Conservation (phyloP, 257 asterid genomes). For the Ocimum tenuiflorum region DNA sequence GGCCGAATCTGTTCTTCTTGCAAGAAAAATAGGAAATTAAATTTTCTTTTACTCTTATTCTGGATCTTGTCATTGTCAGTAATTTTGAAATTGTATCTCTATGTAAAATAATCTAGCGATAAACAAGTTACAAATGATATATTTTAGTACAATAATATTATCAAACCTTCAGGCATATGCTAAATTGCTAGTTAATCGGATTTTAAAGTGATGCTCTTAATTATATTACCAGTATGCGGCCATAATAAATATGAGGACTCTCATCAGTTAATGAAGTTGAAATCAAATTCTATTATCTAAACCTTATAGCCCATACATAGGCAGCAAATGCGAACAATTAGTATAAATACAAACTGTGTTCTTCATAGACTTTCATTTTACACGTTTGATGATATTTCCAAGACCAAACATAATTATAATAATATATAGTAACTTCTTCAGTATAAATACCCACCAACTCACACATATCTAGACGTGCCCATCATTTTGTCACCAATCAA, state of each 20-base stretch:
- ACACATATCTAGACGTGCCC: background rate
- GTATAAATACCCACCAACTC: slow-evolving; percentile 12
- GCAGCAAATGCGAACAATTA: background rate
- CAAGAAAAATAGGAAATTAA: too few relatives aligned
- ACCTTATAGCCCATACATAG: background rate
- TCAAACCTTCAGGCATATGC: too few relatives aligned
- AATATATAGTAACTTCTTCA: background rate
- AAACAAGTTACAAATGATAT: too few relatives aligned
- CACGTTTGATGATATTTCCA: background rate
- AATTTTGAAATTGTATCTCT: too few relatives aligned
- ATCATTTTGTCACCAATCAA: background rate
- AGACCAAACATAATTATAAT: background rate
- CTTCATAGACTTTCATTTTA: background rate
- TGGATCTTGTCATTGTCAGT: too few relatives aligned
- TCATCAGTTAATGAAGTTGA: background rate
- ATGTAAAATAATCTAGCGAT: too few relatives aligned
- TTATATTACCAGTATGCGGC: too few relatives aligned
- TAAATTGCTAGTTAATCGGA: too few relatives aligned
- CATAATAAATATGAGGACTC: background rate
- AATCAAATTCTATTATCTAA: background rate
- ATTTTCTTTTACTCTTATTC: too few relatives aligned
- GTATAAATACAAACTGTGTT: background rate
- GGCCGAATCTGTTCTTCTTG: too few relatives aligned
- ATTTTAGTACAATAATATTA: too few relatives aligned
- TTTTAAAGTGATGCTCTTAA: too few relatives aligned